Evolutionary conservation across 306 rosid genomes (phyloP).

Genomic region (Cucumis cinereus): DNA sequence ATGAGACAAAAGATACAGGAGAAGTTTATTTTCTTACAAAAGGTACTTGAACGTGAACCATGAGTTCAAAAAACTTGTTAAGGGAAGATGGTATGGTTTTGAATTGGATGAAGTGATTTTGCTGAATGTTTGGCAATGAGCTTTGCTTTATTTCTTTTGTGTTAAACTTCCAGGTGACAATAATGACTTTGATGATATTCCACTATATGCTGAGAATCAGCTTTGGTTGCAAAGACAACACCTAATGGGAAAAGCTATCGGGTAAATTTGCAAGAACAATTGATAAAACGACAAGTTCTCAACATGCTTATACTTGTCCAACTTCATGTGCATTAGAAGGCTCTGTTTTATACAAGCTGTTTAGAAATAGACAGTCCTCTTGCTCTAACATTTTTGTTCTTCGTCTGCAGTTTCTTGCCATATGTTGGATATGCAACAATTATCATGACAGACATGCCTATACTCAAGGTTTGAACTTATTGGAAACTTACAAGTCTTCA

Average conservation of each 20-base stretch:
- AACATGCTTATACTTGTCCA: background rate
- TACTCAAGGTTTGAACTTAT: slow-evolving; percentile 48
- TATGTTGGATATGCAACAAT: slow-evolving; percentile 59
- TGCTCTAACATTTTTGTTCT: background rate
- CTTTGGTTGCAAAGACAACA: slow-evolving; percentile 53
- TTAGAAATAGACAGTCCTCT: background rate
- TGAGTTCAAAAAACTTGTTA: background rate
- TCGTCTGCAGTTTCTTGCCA: slow-evolving; percentile 56
- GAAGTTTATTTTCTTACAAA: slow-evolving; percentile 55
- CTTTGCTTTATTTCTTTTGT: background rate
- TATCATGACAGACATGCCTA: slow-evolving; percentile 56
- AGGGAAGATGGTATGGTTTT: background rate
- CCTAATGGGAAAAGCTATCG: slow-evolving; percentile 61
- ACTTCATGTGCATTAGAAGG: background rate
- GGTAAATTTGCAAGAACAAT: slow-evolving; percentile 23
- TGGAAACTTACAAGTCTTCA: background rate
- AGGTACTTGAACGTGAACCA: slow-evolving; percentile 28
- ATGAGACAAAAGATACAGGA: slow-evolving; percentile 33
- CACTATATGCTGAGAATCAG: slow-evolving; percentile 50
- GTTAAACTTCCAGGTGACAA: slow-evolving; percentile 46
- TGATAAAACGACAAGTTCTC: background rate
- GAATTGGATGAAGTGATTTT: background rate
- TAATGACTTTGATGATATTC: slow-evolving; percentile 39
- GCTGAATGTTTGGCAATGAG: background rate
- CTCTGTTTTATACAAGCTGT: background rate